These are phyloP conservation scores for Cucurbita pepo DNA, from an alignment of 306 rosid species.

Conservation along the genomic window DNA sequence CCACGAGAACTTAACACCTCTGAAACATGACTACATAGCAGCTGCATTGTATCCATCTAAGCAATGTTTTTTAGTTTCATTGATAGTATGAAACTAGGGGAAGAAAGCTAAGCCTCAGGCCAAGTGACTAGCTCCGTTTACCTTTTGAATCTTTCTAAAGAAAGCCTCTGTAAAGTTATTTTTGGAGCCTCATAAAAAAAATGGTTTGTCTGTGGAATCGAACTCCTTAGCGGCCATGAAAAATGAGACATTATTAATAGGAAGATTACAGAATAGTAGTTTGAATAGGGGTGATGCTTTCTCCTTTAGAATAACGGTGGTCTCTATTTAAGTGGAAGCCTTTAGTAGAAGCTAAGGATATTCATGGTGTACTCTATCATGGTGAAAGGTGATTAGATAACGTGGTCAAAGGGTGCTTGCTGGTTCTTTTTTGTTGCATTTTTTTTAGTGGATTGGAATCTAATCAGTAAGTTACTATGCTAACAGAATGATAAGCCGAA, in stretches of 20 bases:
- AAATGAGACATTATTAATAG: too few relatives aligned
- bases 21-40: neutral
- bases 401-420: too few relatives aligned
- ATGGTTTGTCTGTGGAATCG: too few relatives aligned
- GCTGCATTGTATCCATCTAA: neutral
- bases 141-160: too few relatives aligned
- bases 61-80: neutral
- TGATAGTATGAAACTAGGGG: neutral
- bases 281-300: neutral
- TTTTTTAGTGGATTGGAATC: neutral
- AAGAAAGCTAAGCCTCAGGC: neutral
- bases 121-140: neutral
- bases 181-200: too few relatives aligned
- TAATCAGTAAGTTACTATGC: neutral
- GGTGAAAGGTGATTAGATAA: too few relatives aligned
- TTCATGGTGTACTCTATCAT: too few relatives aligned
- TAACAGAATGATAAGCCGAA: too few relatives aligned
- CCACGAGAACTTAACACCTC: neutral
- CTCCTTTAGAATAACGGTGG: neutral
- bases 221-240: too few relatives aligned
- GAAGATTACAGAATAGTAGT: too few relatives aligned
- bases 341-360: neutral
- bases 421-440: too few relatives aligned
- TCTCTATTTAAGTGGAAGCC: neutral
- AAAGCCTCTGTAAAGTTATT: too few relatives aligned